phyloP scores from a whole-genome alignment of 2,329 filamentous ascomycete genomes.

The Curvularia eragrostidis region DNA sequence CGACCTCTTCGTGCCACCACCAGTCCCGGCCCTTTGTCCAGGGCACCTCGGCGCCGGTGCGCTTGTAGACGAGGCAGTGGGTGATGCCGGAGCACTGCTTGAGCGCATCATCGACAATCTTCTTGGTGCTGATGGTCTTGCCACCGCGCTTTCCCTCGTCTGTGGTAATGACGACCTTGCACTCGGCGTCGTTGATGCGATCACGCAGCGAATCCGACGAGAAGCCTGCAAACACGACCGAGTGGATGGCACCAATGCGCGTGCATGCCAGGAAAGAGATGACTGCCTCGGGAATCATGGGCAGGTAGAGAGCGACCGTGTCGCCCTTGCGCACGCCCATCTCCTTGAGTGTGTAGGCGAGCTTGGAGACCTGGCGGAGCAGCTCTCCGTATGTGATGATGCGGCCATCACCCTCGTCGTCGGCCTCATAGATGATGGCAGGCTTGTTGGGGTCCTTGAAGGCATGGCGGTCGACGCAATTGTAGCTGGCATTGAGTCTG shows the following conservation, averaged over 20 bases:
- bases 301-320: slow-evolving; percentile 94
- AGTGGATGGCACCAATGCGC: slow-evolving; percentile 95
- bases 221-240: slow-evolving; percentile 97
- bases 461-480: slow-evolving; percentile 97
- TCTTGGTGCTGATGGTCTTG: slow-evolving; percentile 97
- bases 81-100: slow-evolving; percentile 92
- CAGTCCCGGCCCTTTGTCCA: slow-evolving; percentile 87
- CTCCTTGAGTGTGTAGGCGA: slow-evolving; percentile 87
- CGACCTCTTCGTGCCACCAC: slow-evolving; percentile 99
- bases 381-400: slow-evolving; percentile 93
- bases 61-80: slow-evolving; percentile 89
- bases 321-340: slow-evolving; percentile 98
- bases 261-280: slow-evolving; percentile 89
- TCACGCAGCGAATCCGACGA: slow-evolving; percentile 95
- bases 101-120: slow-evolving; percentile 96
- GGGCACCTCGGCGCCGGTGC: slow-evolving; percentile 90
- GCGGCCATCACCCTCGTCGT: slow-evolving; percentile 85
- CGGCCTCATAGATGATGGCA: slow-evolving; percentile 98
- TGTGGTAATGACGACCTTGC: slow-evolving; percentile 93
- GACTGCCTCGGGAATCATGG: slow-evolving; percentile 97
- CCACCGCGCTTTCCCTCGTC: slow-evolving; percentile 98
- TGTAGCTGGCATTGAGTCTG: slow-evolving; percentile 92
- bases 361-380: slow-evolving; percentile 85
- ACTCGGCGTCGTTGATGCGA: slow-evolving; percentile 88
- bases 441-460: slow-evolving; percentile 90